Evolutionary conservation across 179 eudicot genomes (phyloP).

Genomic region (Beta macrorhiza): DNA sequence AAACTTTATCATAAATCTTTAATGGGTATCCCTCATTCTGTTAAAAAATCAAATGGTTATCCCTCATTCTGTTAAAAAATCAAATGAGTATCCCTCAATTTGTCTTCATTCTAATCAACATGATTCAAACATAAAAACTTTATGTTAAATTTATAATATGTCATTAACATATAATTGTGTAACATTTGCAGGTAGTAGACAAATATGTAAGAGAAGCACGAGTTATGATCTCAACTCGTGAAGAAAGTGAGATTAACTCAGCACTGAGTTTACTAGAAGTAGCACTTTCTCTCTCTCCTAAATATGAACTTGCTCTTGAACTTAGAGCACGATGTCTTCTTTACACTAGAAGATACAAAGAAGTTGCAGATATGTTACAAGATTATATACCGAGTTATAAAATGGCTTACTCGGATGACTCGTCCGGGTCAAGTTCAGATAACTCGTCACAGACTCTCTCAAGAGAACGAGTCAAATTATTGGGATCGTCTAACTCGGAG

Average conservation of each 20-base stretch:
- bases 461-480: conserved; percentile 63
- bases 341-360: conserved; percentile 56
- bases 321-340: conserved; percentile 63
- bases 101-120: not conserved
- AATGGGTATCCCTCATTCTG: too few relatives aligned
- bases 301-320: conserved; percentile 56
- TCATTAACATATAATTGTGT: not conserved
- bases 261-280: conserved; percentile 70
- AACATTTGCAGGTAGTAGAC: conserved; percentile 57
- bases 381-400: conserved; percentile 73
- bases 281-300: conserved; percentile 65
- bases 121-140: conserved; percentile 6
- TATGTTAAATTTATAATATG: not conserved
- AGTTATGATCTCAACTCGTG: conserved; percentile 59
- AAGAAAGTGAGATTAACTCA: conserved; percentile 56
- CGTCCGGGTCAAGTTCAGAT: conserved; percentile 59
- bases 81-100: not conserved
- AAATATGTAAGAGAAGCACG: conserved; percentile 69
- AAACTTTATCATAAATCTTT: too few relatives aligned
- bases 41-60: too few relatives aligned
- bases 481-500: conserved; percentile 34
- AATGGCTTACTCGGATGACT: conserved; percentile 37
- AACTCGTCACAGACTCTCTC: conserved; percentile 46
- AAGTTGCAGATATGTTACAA: conserved; percentile 71
- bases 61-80: not conserved